Base-by-base conservation (phyloP, 805 yeast species). In the Pichia nanzhaoensis region DNA sequence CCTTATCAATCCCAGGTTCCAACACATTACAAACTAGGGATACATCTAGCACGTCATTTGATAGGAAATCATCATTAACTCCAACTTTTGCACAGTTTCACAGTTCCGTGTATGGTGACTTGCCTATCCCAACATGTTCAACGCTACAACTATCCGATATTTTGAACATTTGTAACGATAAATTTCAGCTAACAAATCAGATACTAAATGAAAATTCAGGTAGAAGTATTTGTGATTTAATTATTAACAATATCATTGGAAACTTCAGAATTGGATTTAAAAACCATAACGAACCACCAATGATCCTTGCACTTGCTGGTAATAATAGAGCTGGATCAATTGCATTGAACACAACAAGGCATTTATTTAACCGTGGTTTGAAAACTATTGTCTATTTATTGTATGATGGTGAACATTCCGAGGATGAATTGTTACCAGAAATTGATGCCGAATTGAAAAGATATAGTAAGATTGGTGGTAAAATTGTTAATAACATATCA, bases 281-380 rank as follows among this genome's bases (percentile, higher is more conserved):
- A n/a, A 84, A 84, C 59, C 87, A 82, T 57, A 88, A 89, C 58
- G 71, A 85, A 17, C 84, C 89, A 8, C 96, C 96, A 2, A 65
- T 87, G 44, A 82, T 85, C 3, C 67, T 88, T 13, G 65, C 83
- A 1, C 67, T 88, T 22, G 78, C 77, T 3, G 93, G 95, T n/a
- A 82, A 83, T 54, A 80, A 80, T 45, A 69, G 82, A 45, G 73
- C 91, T 19, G 95, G 95, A 19, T 73, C 80, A 5, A 68, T 87
- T 46, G 89, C 90, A 0, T 64, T 87, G 44, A 86, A 89, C 0
- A 72, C 90, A 0, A 95, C 89, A 0, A 76, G 95, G 50, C 89
- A 84, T 53, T 70, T 90, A 42, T 66, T 82, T 35, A 86, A 85
- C 56, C 82, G 82, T 51, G 88, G 86, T 1, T 73, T 84, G 10